Percentiles rank a stretch among this genome's conserved stretches.
Conservation (phyloP, 1,139 yeast genomes). For the Trichomonascaceae sp. region DNA sequence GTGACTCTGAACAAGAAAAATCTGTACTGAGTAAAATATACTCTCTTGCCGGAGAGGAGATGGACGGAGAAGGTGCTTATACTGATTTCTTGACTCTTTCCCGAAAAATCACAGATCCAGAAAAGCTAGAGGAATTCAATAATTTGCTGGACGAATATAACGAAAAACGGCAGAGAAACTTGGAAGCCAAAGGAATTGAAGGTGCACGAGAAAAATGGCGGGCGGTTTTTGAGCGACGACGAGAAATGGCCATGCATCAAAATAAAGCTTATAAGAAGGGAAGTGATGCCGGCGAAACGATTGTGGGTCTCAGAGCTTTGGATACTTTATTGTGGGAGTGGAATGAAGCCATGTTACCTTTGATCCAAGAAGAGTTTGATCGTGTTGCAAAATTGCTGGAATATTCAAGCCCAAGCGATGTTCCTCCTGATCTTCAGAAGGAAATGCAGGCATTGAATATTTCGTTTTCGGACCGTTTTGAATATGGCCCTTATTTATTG, state of each 20-base stretch:
- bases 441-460: constrained; percentile 12
- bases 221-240: constrained; percentile 65
- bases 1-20: constrained; percentile 16
- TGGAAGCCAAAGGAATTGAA: constrained; percentile 75
- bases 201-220: constrained; percentile 89
- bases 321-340: constrained; percentile 78
- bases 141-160: constrained; percentile 62
- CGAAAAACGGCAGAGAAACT: constrained; percentile 61
- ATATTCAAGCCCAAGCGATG: constrained; percentile 16
- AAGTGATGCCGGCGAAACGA: neutral
- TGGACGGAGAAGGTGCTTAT: constrained; percentile 36
- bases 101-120: constrained; percentile 38
- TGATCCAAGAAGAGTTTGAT: constrained; percentile 58
- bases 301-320: constrained; percentile 28
- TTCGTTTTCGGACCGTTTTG: constrained; percentile 42
- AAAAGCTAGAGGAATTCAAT: constrained; percentile 55
- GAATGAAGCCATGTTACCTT: constrained; percentile 61
- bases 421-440: constrained; percentile 15
- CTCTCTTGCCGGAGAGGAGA: constrained; percentile 32
- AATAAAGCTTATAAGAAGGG: constrained; percentile 5
- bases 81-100: constrained; percentile 64
- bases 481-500: constrained; percentile 73
- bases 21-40: constrained; percentile 19
- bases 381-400: constrained; percentile 28
- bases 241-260: constrained; percentile 29